phyloP scores from a whole-genome alignment of 352 stramenopile genomes.

The Phytophthora vignae region DNA sequence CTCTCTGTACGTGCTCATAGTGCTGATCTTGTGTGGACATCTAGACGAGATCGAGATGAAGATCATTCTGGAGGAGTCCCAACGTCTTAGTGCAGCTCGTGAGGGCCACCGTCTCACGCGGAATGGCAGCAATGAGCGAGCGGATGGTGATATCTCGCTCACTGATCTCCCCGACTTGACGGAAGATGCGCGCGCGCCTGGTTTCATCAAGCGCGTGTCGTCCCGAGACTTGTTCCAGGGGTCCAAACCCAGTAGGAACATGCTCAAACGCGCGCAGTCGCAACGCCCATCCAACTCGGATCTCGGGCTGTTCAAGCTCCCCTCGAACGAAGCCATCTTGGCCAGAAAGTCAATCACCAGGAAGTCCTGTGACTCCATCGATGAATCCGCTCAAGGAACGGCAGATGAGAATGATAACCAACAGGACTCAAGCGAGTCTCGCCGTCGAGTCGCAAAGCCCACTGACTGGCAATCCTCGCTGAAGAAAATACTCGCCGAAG shows the following conservation, averaged over 20 bases:
- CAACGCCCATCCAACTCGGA: conserved; percentile 32
- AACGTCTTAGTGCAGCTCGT: conserved; percentile 52
- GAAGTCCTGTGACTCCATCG: background rate
- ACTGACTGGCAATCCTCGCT: conserved; percentile 66
- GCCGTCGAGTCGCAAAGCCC: conserved; percentile 18
- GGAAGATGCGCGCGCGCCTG: conserved; percentile 14
- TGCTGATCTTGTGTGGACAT: background rate
- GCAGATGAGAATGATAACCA: conserved; percentile 22
- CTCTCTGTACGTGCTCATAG: too few relatives aligned
- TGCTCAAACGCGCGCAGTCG: conserved; percentile 51
- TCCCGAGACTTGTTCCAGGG: conserved; percentile 41
- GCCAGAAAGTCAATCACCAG: conserved; percentile 10
- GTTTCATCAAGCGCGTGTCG: conserved; percentile 47
- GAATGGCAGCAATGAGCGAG: conserved; percentile 9
- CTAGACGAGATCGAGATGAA: conserved; percentile 85
- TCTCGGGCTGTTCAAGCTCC: conserved; percentile 10
- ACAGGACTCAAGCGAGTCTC: conserved; percentile 14
- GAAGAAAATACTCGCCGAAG: conserved; percentile 63
- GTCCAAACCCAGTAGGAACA: conserved; percentile 23
- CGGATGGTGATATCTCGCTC: conserved; percentile 64
- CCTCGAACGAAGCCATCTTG: conserved; percentile 10
- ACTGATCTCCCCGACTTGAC: conserved; percentile 64
- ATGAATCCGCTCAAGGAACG: conserved; percentile 13
- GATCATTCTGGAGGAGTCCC: conserved; percentile 76
- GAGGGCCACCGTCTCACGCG: conserved; percentile 26